Base-by-base conservation (phyloP, 163 green algal species). In the Botryococcus braunii region DNA sequence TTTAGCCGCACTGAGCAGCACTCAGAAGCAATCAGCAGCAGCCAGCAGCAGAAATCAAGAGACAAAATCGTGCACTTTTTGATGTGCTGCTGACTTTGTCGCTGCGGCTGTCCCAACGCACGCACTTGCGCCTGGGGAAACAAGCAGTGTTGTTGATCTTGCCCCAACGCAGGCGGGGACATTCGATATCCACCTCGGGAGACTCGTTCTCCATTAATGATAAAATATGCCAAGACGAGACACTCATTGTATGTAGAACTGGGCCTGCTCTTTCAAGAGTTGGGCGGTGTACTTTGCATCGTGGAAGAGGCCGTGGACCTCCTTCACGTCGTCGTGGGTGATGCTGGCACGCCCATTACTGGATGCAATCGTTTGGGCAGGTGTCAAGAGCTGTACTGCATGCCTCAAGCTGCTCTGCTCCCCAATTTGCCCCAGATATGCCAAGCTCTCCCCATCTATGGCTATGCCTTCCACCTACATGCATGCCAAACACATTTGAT, bases 241-340 rank as follows among this genome's bases (percentile, higher is more conserved):
- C n/a, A n/a, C 36, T 72, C 47, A 95, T 0, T 81, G 80, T 34
- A 98, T 84, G 72, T 94, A 99, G 73, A 94, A 92, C 77, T 97
- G 91, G 2, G 91, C 87, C 74, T 97, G 87, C 78, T 97, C 87
- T 21, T 80, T 76, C 62, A 98, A 75, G 69, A 98, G 63, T 65
- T 83, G 83, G 2, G 94, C 92, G n/a, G 85, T 94, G 67, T 72
- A 85, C 74, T 97, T 98, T 29, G 94, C 93, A 70, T 99, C 94
- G 62, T 89, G 80, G 79, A 98, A 99, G 38, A 99, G 79, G 2
- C 32, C 65, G 43, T 86, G 79, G 1, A 87, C 71, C 64, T 84
- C 76, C 48, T 77, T 76, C 29, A 92, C 60, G 65, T 92, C 86
- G 2, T 39, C 69, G 4, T 32, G 25, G 9, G 52, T 70, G 35